Conservation (phyloP, 495 filamentous ascomycete species). For the Penicillium herquei region DNA sequence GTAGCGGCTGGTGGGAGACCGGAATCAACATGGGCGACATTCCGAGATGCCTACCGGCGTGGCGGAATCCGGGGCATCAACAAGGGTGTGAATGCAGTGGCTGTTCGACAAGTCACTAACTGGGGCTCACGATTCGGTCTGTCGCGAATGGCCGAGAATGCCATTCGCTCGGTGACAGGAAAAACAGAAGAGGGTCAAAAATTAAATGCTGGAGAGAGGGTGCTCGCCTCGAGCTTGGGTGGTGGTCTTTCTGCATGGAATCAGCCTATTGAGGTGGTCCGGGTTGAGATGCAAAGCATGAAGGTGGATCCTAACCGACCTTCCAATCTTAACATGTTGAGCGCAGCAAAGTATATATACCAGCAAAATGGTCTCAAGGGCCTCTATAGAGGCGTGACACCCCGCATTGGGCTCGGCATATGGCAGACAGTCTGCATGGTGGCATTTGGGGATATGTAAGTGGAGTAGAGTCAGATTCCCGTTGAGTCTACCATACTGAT, state of each 20-base stretch:
- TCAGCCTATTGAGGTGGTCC: slow-evolving; percentile 99
- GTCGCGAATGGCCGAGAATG: slow-evolving; percentile 81
- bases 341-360: slow-evolving; percentile 93
- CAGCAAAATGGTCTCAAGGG: slow-evolving; percentile 82
- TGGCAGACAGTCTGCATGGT: slow-evolving; percentile 99
- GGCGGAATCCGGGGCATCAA: slow-evolving; percentile 98
- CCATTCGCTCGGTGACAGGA: slow-evolving; percentile 74
- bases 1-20: slow-evolving; percentile 79
- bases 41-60: slow-evolving; percentile 93
- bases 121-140: slow-evolving; percentile 98
- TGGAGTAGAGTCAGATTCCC: slow-evolving; percentile 20
- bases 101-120: slow-evolving; percentile 98
- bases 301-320: slow-evolving; percentile 95
- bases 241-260: slow-evolving; percentile 97
- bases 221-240: slow-evolving; percentile 80
- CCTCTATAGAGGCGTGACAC: slow-evolving; percentile 92
- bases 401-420: slow-evolving; percentile 89
- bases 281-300: slow-evolving; percentile 99
- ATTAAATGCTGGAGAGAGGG: slow-evolving; percentile 80
- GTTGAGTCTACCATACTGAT: slow-evolving; percentile 37
- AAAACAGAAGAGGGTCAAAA: slow-evolving; percentile 80
- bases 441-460: slow-evolving; percentile 97
- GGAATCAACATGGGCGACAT: slow-evolving; percentile 84
- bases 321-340: slow-evolving; percentile 95
- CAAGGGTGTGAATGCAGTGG: slow-evolving; percentile 95